Evolutionary conservation across 345 rosid genomes (phyloP).

Genomic region (Pistacia integerrima): DNA sequence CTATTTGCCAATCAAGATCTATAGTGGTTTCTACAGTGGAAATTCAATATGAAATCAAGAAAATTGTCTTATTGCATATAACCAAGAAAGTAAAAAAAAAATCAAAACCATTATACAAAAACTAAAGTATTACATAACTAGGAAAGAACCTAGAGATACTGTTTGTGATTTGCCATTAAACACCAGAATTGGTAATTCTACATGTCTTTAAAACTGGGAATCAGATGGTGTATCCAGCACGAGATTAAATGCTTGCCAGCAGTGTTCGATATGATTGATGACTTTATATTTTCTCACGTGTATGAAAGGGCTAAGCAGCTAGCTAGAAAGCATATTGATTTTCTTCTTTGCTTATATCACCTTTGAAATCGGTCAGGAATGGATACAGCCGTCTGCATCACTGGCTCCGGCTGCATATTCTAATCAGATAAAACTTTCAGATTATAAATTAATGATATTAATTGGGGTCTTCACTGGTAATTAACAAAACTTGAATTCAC

Average conservation of each 20-base stretch:
- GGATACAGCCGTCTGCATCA: neutral
- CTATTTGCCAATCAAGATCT: neutral
- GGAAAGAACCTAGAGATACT: neutral
- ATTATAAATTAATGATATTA: no score
- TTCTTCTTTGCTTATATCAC: neutral
- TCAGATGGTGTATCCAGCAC: neutral
- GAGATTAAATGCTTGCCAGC: neutral
- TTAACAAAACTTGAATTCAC: no score
- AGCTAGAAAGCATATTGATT: neutral
- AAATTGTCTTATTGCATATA: neutral
- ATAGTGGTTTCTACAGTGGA: neutral
- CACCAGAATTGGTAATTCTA: conserved; percentile 6
- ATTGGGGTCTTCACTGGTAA: no score
- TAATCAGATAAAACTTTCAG: no score
- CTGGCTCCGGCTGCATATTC: neutral
- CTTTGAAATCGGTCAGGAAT: neutral
- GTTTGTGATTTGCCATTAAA: neutral
- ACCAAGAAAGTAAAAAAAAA: no score
- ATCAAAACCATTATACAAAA: no score
- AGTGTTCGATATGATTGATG: neutral
- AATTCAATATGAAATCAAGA: neutral
- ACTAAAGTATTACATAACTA: neutral
- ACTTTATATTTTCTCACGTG: neutral
- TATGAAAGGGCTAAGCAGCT: neutral
- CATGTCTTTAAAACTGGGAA: neutral